These are phyloP conservation scores for Colletotrichum salicis DNA, from an alignment of 2,329 filamentous ascomycete species.

Conservation along the genomic window DNA sequence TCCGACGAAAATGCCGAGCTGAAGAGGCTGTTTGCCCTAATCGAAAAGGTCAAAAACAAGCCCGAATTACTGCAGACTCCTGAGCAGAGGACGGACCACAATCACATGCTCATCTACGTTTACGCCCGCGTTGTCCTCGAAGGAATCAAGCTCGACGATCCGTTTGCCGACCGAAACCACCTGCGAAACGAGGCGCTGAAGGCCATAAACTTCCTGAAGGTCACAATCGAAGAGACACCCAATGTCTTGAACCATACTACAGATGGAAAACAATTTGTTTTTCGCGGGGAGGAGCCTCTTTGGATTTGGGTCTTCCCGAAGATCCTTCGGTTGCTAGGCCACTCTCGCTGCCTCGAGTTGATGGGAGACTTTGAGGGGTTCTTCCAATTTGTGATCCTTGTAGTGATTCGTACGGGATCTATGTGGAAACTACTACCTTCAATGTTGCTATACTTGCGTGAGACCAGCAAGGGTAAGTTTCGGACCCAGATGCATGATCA, in stretches of 20 bases:
- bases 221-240: slow-evolving; percentile 80
- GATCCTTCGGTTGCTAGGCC: slow-evolving; percentile 67
- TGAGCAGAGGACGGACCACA: slow-evolving; percentile 77
- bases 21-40: slow-evolving; percentile 71
- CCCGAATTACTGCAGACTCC: slow-evolving; percentile 66
- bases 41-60: slow-evolving; percentile 64
- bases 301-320: slow-evolving; percentile 74
- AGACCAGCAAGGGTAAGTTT: slow-evolving; percentile 57
- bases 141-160: slow-evolving; percentile 73
- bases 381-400: slow-evolving; percentile 59
- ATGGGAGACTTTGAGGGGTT: slow-evolving; percentile 63
- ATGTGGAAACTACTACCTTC: slow-evolving; percentile 60
- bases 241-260: slow-evolving; percentile 67
- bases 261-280: slow-evolving; percentile 55
- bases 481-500: neutral
- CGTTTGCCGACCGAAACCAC: slow-evolving; percentile 68
- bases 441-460: slow-evolving; percentile 61
- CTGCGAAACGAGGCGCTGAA: slow-evolving; percentile 71
- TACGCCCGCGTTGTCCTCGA: slow-evolving; percentile 84
- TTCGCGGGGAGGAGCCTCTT: slow-evolving; percentile 68
- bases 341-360: slow-evolving; percentile 58
- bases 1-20: slow-evolving; percentile 79
- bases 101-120: slow-evolving; percentile 87
- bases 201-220: slow-evolving; percentile 80
- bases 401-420: slow-evolving; percentile 53